Evolutionary conservation across 1,139 yeast genomes (phyloP).

Genomic region (Suhomyces anneliseae): DNA sequence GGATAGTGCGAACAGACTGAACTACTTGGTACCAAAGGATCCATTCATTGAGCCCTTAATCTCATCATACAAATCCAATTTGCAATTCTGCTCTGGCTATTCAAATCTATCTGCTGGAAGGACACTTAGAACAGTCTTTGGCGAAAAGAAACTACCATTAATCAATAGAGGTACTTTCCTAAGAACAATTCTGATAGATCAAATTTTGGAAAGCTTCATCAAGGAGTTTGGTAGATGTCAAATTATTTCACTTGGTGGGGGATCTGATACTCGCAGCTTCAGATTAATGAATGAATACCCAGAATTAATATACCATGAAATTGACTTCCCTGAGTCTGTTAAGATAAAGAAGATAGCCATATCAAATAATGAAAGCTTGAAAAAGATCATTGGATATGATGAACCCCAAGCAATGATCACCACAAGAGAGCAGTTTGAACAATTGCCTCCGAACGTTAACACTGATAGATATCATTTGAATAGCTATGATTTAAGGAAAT

Average conservation of each 20-base stretch:
- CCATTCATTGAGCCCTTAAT: conserved; percentile 45
- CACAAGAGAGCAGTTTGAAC: conserved; percentile 25
- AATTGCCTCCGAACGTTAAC: conserved; percentile 33
- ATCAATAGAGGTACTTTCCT: conserved; percentile 83
- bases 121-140: conserved; percentile 39
- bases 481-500: conserved; percentile 54
- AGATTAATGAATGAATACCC: conserved; percentile 32
- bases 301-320: conserved; percentile 57
- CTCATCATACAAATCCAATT: conserved; percentile 36
- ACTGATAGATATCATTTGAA: conserved; percentile 52
- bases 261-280: conserved; percentile 86
- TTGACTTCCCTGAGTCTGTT: conserved; percentile 71
- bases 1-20: conserved; percentile 52
- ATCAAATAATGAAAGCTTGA: conserved; percentile 25
- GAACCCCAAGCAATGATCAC: conserved; percentile 12
- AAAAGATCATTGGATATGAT: conserved; percentile 19
- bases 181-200: conserved; percentile 64
- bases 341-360: conserved; percentile 61
- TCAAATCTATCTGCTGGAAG: conserved; percentile 43
- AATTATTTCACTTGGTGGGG: conserved; percentile 87
- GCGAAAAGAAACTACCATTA: conserved; percentile 65
- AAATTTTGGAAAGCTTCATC: conserved; percentile 52
- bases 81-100: conserved; percentile 43
- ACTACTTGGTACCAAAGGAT: conserved; percentile 56
- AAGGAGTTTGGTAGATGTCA: conserved; percentile 43